A percentile compares a stretch with the other conserved stretches of the same genome.
Evolutionary conservation across 768 basidiomycete species (phyloP).

Genomic region (Auricularia auricula-judae): DNA sequence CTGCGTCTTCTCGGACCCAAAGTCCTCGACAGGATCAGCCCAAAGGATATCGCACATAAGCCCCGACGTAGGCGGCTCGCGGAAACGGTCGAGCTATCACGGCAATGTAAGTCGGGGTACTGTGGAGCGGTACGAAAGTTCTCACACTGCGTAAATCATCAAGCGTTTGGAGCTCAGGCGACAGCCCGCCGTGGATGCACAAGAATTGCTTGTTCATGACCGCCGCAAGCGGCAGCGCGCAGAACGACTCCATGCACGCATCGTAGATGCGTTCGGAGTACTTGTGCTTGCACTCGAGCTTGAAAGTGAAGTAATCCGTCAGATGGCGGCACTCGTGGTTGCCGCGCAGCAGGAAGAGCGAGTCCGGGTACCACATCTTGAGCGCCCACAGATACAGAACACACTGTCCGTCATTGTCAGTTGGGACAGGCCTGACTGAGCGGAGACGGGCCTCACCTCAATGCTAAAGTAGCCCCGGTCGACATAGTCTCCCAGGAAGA

Average conservation of each 20-base stretch:
- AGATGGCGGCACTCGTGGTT: constrained; percentile 99
- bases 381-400: constrained; percentile 95
- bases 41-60: constrained; percentile 98
- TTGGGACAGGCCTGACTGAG: constrained; percentile 7
- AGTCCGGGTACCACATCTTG: constrained; percentile 99
- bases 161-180: constrained; percentile 88
- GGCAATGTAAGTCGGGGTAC: neutral
- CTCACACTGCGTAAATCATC: constrained; percentile 85
- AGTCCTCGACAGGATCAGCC: constrained; percentile 97
- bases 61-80: constrained; percentile 94
- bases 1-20: constrained; percentile 83
- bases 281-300: constrained; percentile 98
- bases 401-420: constrained; percentile 42
- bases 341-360: constrained; percentile 89
- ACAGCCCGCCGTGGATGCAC: constrained; percentile 95
- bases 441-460: constrained; percentile 40
- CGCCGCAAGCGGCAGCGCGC: constrained; percentile 87
- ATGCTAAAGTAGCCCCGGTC: constrained; percentile 92
- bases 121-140: constrained; percentile 5
- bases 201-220: constrained; percentile 99
- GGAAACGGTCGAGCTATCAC: constrained; percentile 85
- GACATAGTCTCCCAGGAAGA: constrained; percentile 90
- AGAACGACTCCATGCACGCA: constrained; percentile 97
- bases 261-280: constrained; percentile 96
- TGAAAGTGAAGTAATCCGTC: constrained; percentile 99